phyloP scores from a whole-genome alignment of 2,329 filamentous ascomycete species.

The Pseudogymnoascus sp. region DNA sequence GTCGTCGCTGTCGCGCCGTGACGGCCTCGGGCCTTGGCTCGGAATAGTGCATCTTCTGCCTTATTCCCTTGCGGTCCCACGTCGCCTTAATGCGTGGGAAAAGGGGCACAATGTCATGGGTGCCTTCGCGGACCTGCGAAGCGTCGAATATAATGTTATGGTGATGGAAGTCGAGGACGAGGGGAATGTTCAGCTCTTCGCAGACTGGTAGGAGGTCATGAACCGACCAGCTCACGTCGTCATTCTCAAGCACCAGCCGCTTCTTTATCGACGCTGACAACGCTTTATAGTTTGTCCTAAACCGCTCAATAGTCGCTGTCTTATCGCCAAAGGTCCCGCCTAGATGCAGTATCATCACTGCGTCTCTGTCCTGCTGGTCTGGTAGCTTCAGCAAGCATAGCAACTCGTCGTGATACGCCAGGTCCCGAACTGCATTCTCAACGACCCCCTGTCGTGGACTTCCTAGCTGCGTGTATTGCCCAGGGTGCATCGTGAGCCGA shows the following conservation, averaged over 20 bases:
- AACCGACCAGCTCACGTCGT: conserved; percentile 88
- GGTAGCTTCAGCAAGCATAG: conserved; percentile 69
- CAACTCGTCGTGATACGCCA: conserved; percentile 85
- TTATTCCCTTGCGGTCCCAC: conserved; percentile 78
- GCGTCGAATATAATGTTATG: conserved; percentile 88
- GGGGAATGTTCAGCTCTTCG: conserved; percentile 86
- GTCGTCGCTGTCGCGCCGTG: conserved; percentile 69
- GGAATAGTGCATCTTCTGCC: conserved; percentile 95
- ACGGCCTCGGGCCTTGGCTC: conserved; percentile 72
- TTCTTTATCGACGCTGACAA: conserved; percentile 66
- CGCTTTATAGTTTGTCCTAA: conserved; percentile 64
- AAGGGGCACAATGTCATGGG: conserved; percentile 67
- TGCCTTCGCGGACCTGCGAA: conserved; percentile 69
- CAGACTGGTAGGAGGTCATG: conserved; percentile 86
- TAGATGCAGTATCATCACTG: conserved; percentile 92
- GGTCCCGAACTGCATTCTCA: conserved; percentile 66
- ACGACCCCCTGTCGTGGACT: conserved; percentile 75
- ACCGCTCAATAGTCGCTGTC: conserved; percentile 66
- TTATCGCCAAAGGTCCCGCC: conserved; percentile 89
- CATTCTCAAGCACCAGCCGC: conserved; percentile 84
- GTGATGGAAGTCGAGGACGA: conserved; percentile 90
- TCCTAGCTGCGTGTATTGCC: conserved; percentile 85
- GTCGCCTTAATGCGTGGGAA: conserved; percentile 74
- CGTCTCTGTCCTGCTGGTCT: conserved; percentile 71
- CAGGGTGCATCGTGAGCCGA: conserved; percentile 82